Base-by-base conservation (phyloP, 75 land plant genomes). In the Chamaecyparis obtusa region DNA sequence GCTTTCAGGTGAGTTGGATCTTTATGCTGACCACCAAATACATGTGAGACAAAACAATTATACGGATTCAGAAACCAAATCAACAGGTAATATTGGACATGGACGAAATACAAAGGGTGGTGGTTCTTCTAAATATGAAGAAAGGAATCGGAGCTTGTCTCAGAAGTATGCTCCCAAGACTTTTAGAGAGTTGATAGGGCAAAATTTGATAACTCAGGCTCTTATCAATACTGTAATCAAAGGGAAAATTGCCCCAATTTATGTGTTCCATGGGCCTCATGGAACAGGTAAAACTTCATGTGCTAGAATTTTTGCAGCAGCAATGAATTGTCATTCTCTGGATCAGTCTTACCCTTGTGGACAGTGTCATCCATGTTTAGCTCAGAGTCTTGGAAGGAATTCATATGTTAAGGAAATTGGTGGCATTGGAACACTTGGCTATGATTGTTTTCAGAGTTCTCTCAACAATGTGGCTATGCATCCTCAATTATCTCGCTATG, bases 261-360 rank as follows among this genome's bases (percentile, higher is more conserved):
- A 97, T 87, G 90, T 98, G 44, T 98, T 98, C 88, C 91, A 97
- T 90, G 99, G 99, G 14, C 99, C 99, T 88, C 99, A 93, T 64
- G 99, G 99, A 27, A 97, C 97, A 55, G 99, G 99, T 9, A 98
- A 96, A 88, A 97, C 96, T 15, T 92, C 99, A 0, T 91, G 95
- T 89, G 99, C 99, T 49, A 91, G 96, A 5, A 90, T 98, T 41
- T 95, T 98, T 95, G 96, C 99, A 13, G 89, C 93, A 80, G 97
- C 95, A 8, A 85, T 98, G 86, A 96, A 94, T 88, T 98, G 99
- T 83, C 88, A 85, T 44, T 95, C 97, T 76, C 10, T 56, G 37
- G 97, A 94, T 10, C 78, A 80, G 41, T 88, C 89, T 5, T 93
- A 93, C 87, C 99, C 99, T 48, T 98, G 99, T 90, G 97, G 96